Base-by-base conservation (phyloP, 805 yeast species). In the Candida ascalaphidarum region DNA sequence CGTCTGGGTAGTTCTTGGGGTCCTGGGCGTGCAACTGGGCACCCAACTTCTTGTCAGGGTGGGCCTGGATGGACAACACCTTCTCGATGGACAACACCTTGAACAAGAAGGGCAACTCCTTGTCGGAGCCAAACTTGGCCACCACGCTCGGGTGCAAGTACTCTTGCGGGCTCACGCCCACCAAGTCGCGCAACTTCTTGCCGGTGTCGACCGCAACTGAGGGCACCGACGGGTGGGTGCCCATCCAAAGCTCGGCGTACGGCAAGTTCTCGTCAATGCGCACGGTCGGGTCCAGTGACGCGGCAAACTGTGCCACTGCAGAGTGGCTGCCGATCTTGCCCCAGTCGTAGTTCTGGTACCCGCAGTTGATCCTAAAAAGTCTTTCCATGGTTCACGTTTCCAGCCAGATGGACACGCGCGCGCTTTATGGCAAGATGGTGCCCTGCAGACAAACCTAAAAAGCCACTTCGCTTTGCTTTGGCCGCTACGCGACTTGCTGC, bases 181-280 rank as follows among this genome's bases (percentile, higher is more conserved):
- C 72, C 21, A 83, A 50, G 12, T 82, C 81, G 35, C 86, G 67
- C 51, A 92, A 67, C 13, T 74, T 66, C 40, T 69, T 59, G 18
- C 78, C 78, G 5, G 29, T 22, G 16, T 60, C 70, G 15, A 69
- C 67, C 27, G 72, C 69, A 26, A 57, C 58, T 12, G 95, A 80
- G 17, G 97, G 96, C 9, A 81, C 86, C 25, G 81, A 81, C 29
- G 94, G 89, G 52, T 92, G 98, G 15, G 97, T 86, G 22, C 98
- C 98, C 98, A 92, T 92, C 98, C 98, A 92, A 41, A 92, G 66
- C 56, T 92, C 98, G 11, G 98, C 98, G 50, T 92, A 92, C 8
- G 98, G 97, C 48, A 77, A 74, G 21, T 65, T 29, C 44, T 80
- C 88, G 40, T 81, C 84, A 31, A 86, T 70, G 12, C 47, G 48